phyloP scores from a whole-genome alignment of 2,329 filamentous ascomycete species.

The Ceratocystis diversiconidia region DNA sequence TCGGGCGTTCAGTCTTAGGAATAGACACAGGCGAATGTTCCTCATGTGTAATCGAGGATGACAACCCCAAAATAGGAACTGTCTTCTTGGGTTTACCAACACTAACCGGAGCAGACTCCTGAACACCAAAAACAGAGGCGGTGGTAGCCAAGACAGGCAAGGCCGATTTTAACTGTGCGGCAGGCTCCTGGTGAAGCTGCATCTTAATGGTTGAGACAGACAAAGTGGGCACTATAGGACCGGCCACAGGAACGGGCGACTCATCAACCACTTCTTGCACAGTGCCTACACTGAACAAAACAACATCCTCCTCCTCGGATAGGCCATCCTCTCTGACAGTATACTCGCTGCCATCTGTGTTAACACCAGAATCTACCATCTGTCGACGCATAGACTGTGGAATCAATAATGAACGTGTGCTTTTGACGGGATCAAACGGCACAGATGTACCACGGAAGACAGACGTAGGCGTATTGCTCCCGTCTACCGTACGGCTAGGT shows the following conservation, averaged over 20 bases:
- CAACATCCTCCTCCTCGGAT: constrained; percentile 23
- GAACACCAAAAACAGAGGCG: constrained; percentile 24
- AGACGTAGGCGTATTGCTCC: constrained; percentile 37
- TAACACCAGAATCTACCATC: constrained; percentile 47
- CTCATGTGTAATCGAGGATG: not conserved
- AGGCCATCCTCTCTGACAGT: constrained; percentile 20
- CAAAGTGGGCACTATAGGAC: constrained; percentile 1
- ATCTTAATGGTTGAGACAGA: not conserved
- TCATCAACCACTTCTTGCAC: constrained; percentile 12
- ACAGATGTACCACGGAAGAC: constrained; percentile 28
- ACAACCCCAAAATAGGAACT: constrained; percentile 21
- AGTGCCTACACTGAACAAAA: constrained; percentile 12
- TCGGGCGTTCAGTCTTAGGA: constrained; percentile 23
- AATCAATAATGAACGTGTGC: constrained; percentile 7
- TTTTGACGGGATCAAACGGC: constrained; percentile 24
- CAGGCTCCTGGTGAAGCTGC: constrained; percentile 15
- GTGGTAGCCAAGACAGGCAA: constrained; percentile 22
- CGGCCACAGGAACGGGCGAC: constrained; percentile 9
- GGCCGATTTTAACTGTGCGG: constrained; percentile 22
- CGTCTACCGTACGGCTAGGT: constrained; percentile 35
- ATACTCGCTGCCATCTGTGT: constrained; percentile 41
- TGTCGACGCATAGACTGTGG: constrained; percentile 22
- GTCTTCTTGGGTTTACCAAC: constrained; percentile 22
- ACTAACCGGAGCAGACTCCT: constrained; percentile 23
- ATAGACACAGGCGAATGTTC: constrained; percentile 20